These are phyloP conservation scores for Metschnikowia lochheadii DNA, from an alignment of 805 yeast genomes.

Conservation along the genomic window DNA sequence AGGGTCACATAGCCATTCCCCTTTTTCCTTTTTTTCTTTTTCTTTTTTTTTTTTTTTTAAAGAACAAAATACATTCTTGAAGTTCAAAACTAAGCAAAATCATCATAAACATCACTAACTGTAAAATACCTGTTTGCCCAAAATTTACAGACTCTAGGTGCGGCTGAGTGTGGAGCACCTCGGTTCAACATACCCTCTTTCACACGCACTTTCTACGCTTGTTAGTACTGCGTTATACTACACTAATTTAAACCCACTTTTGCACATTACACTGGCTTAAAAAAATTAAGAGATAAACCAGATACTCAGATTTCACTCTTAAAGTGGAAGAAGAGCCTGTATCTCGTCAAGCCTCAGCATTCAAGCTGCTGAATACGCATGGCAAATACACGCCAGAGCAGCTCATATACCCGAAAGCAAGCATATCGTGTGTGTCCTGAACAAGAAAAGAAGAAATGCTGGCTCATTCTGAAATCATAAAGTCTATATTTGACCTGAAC, in stretches of 20 bases:
- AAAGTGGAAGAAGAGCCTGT: too few relatives aligned
- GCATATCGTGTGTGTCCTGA: not conserved
- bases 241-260: not conserved
- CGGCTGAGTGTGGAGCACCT: not conserved
- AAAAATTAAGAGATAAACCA: too few relatives aligned
- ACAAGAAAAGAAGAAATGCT: not conserved
- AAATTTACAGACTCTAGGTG: not conserved
- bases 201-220: slow-evolving; percentile 1
- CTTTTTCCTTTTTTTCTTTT: too few relatives aligned
- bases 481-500: slow-evolving; percentile 12
- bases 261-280: not conserved
- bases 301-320: not conserved
- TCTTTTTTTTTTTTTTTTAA: too few relatives aligned
- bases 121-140: not conserved
- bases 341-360: too few relatives aligned
- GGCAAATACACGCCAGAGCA: not conserved
- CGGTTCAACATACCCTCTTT: not conserved
- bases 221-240: not conserved
- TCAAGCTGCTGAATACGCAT: not conserved
- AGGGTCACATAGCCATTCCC: too few relatives aligned
- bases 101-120: not conserved
- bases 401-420: not conserved
- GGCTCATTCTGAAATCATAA: slow-evolving; percentile 15
- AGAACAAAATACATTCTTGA: too few relatives aligned
- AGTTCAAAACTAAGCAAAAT: not conserved